Conservation (phyloP, 1,284 basidiomycete genomes). For the Melampsora larici-populina region DNA sequence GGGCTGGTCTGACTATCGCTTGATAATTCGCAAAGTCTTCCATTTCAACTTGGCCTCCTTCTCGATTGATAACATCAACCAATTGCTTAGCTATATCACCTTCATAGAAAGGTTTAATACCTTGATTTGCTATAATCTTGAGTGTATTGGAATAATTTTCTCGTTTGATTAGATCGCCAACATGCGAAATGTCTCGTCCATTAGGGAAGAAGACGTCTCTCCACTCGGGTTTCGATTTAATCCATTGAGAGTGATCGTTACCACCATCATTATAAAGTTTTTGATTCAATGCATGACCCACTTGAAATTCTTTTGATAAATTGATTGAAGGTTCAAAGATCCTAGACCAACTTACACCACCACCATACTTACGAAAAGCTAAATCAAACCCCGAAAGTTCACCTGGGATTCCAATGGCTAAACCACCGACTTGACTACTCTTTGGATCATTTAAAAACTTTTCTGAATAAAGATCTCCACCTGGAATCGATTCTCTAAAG, state of each 20-base stretch:
- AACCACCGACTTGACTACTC: constrained; percentile 67
- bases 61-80: constrained; percentile 64
- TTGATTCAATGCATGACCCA: constrained; percentile 70
- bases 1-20: constrained; percentile 68
- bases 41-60: constrained; percentile 74
- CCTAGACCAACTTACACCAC: constrained; percentile 70
- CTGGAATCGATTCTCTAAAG: constrained; percentile 82
- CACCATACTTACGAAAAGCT: constrained; percentile 68
- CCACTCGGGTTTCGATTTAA: constrained; percentile 66
- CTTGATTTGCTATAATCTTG: constrained; percentile 47
- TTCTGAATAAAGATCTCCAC: constrained; percentile 62
- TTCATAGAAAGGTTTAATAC: constrained; percentile 55
- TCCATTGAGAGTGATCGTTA: not conserved
- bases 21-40: constrained; percentile 69
- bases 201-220: constrained; percentile 49
- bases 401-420: constrained; percentile 78
- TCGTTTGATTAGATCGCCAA: constrained; percentile 48
- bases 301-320: constrained; percentile 68
- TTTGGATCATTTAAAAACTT: constrained; percentile 67
- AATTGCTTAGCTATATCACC: constrained; percentile 73
- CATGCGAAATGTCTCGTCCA: not conserved
- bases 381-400: constrained; percentile 78
- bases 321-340: constrained; percentile 72
- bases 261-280: constrained; percentile 6
- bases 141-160: constrained; percentile 49